Percentiles rank a stretch among this genome's conserved stretches.
Conservation (phyloP, 2,329 filamentous ascomycete genomes). For the Fusarium equiseti region DNA sequence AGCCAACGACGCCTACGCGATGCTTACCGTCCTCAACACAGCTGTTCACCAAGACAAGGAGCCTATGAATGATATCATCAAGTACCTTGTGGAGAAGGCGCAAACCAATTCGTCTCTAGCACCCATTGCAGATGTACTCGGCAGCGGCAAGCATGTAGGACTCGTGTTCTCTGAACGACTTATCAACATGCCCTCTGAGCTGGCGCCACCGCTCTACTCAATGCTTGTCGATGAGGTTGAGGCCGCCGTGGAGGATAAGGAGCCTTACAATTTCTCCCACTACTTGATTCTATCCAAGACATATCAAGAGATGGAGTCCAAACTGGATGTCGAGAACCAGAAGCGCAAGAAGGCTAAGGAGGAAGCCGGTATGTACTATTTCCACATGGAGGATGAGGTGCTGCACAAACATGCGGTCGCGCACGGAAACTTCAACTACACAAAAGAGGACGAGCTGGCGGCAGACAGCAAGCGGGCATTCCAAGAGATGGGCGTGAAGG, state of each 20-base stretch:
- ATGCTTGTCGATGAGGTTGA: conserved; percentile 94
- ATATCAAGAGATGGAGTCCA: conserved; percentile 90
- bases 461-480: conserved; percentile 95
- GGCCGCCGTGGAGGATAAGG: conserved; percentile 87
- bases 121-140: conserved; percentile 68
- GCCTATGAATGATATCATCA: conserved; percentile 75
- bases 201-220: conserved; percentile 91
- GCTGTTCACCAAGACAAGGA: conserved; percentile 81
- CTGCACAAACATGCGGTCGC: conserved; percentile 81
- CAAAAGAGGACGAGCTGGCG: conserved; percentile 81
- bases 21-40: conserved; percentile 89
- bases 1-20: conserved; percentile 90
- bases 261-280: conserved; percentile 93
- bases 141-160: conserved; percentile 72
- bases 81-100: conserved; percentile 75
- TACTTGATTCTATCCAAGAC: conserved; percentile 92
- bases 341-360: conserved; percentile 75
- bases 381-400: conserved; percentile 96
- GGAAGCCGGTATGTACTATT: conserved; percentile 79
- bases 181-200: conserved; percentile 96
- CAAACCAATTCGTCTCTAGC: conserved; percentile 66
- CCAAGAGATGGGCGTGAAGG: conserved; percentile 89
- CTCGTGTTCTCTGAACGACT: conserved; percentile 91
- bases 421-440: conserved; percentile 79
- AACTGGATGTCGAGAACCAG: conserved; percentile 73